Base-by-base conservation (phyloP, 108 stramenopile genomes). In the Seminavis robusta region DNA sequence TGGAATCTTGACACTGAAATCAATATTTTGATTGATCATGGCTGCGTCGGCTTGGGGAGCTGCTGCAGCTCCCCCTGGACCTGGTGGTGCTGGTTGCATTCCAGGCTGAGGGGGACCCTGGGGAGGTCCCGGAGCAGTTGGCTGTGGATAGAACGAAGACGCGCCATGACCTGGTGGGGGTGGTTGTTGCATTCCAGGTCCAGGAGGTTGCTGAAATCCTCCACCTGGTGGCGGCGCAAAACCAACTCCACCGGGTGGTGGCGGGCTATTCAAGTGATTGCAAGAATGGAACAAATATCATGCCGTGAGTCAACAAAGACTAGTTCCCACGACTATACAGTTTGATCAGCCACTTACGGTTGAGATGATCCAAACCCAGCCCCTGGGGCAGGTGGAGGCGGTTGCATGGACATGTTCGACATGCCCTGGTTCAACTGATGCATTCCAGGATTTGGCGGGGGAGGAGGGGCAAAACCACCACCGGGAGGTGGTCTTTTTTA, bases 1-100 rank as follows among this genome's bases (percentile, higher is more conserved):
- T 4, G 89, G 89, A 53, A 83, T 79, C 33, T 66, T 58, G 42
- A 86, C 87, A 36, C 65, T 68, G 56, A 61, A 73, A 48, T 91
- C 89, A 39, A 91, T 76, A 41, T 73, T 77, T 47, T 86, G 83
- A 50, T 84, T 62, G 43, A 56, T 51, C 28, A 69, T 21, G 19
- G 61, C 51, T 52, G 33, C 43, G 4, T 45, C 50, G 16, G 49
- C 39, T 20, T 29, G 23, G 42, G 47, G 24, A 7, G 40, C 64
- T 24, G 19, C 44, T 1, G 64, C 50, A 41, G 63, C 48, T 36
- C 29, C 37, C 37, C 65, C 73, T 1, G 65, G 65, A 6, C 33
- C 31, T 3, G 40, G 21, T 26, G 51, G 23, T 16, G 31, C 41
- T 6, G 48, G 27, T 11, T 9, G 49, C 15, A 8, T 9, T 9